Evolutionary conservation across 148 eudicot genomes (phyloP).

Genomic region (Vaccinium macrocarpon): DNA sequence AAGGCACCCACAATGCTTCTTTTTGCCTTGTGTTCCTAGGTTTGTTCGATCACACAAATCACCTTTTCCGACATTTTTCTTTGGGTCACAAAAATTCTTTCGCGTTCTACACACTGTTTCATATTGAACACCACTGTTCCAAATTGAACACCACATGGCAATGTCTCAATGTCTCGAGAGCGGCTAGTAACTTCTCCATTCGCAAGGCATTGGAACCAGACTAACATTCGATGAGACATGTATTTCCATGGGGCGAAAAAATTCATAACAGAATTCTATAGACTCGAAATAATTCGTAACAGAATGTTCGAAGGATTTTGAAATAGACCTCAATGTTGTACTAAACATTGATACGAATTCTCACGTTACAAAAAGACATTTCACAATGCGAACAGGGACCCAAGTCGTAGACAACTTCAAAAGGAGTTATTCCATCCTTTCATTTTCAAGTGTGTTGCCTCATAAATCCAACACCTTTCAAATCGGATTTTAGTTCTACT

Average conservation of each 20-base stretch:
- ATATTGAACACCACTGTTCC: neutral
- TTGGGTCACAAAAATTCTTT: neutral
- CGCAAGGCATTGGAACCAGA: neutral
- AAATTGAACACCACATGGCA: neutral
- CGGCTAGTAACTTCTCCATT: neutral
- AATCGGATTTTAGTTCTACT: too few relatives aligned
- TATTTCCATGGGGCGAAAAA: neutral
- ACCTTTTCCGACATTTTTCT: neutral
- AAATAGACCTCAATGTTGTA: neutral
- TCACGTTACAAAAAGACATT: neutral
- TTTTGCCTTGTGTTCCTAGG: fast-evolving
- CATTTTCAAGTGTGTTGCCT: too few relatives aligned
- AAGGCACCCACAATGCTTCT: neutral
- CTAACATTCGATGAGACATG: neutral
- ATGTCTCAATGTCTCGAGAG: neutral
- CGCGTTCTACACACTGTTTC: neutral
- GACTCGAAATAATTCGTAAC: neutral
- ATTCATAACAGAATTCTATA: neutral
- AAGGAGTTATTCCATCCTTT: neutral
- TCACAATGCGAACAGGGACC: neutral
- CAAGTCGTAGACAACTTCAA: neutral
- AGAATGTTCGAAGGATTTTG: neutral
- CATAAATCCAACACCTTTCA: too few relatives aligned
- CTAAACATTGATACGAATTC: neutral
- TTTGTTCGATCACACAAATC: neutral